Base-by-base conservation (phyloP, 2,329 filamentous ascomycete species). In the Chaetomiaceae sp. region DNA sequence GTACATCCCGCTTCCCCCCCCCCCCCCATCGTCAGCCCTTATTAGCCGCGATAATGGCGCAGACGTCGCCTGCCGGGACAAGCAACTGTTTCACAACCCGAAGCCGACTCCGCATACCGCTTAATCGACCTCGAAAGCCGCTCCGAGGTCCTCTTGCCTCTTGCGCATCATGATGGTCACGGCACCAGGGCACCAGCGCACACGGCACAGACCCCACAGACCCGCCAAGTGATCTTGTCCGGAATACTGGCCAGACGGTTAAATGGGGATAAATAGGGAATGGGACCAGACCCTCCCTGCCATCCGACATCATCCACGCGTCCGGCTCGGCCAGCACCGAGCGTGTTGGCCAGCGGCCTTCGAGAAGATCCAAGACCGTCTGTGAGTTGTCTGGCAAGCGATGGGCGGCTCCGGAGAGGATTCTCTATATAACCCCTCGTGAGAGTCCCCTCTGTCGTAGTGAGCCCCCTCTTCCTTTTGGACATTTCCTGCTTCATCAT, bases 241-340 rank as follows among this genome's bases (percentile, higher is more conserved):
- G 54, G 58, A 44, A 53, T 44, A 38, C 42, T 50, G 52, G 55
- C 55, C 52, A 44, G 50, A 53, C 66, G 66, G 66, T 58, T 68
- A 68, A 68, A 68, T 68, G 60, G 59, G 65, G 66, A 64, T 67
- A 67, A 68, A 68, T 66, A 54, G 56, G 39, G 44, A 55, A 58
- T 55, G 54, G 58, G 46, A 52, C 55, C 49, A 44, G 50, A 44
- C 38, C 44, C 30, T 46, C 44, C 52, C 44, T 38, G 46, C 40
- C 54, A 56, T 53, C 53, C 52, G 50, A 55, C 59, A 56, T 53
- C 53, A 53, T 51, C 55, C 59, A 61, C 60, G 56, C 59, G 54
- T 56, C 58, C 54, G 50, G 53, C 48, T 30, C 52, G 56, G 25
- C 54, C 51, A 54, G 46, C 46, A 44, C 23, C 33, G 20, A 8